A percentile compares a stretch with the other conserved stretches of the same genome.
Evolutionary conservation across 1,284 basidiomycete genomes (phyloP).

Genomic region (Microbotryum scabiosae): DNA sequence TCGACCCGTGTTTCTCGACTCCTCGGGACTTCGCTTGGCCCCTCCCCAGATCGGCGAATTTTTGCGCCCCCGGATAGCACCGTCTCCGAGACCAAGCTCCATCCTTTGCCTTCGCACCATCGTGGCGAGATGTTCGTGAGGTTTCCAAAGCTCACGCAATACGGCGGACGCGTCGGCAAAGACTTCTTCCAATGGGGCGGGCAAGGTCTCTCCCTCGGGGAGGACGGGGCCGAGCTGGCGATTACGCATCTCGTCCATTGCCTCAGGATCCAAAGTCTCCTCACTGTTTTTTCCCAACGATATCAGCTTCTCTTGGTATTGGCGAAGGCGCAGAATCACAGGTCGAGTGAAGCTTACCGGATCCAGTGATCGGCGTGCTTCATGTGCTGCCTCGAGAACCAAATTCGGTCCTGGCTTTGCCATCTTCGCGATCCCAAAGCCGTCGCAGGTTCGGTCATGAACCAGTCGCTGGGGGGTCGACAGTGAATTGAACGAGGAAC

Average conservation of each 20-base stretch:
- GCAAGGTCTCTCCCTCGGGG: slow-evolving; percentile 24
- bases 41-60: slow-evolving; percentile 28
- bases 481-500: slow-evolving; percentile 24
- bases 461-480: slow-evolving; percentile 26
- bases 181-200: slow-evolving; percentile 17
- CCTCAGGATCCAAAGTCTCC: slow-evolving; percentile 20
- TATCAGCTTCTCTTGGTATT: too few species aligned
- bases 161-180: slow-evolving; percentile 15
- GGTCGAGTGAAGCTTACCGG: background rate
- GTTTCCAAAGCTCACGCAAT: slow-evolving; percentile 25
- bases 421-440: slow-evolving; percentile 16
- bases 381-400: slow-evolving; percentile 11
- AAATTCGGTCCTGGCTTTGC: slow-evolving; percentile 22
- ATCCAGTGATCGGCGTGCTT: slow-evolving; percentile 21
- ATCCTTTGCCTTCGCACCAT: slow-evolving; percentile 24
- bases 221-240: slow-evolving; percentile 5
- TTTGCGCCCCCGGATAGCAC: slow-evolving; percentile 24
- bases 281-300: background rate
- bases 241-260: slow-evolving; percentile 8
- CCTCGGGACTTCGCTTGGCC: background rate
- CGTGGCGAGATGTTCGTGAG: slow-evolving; percentile 19
- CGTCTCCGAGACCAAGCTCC: slow-evolving; percentile 26
- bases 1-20: too few species aligned
- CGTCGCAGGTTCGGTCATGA: slow-evolving; percentile 4
- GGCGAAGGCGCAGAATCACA: background rate